Conservation (phyloP, 306 rosid species). For the Prinsepia uniflora region DNA sequence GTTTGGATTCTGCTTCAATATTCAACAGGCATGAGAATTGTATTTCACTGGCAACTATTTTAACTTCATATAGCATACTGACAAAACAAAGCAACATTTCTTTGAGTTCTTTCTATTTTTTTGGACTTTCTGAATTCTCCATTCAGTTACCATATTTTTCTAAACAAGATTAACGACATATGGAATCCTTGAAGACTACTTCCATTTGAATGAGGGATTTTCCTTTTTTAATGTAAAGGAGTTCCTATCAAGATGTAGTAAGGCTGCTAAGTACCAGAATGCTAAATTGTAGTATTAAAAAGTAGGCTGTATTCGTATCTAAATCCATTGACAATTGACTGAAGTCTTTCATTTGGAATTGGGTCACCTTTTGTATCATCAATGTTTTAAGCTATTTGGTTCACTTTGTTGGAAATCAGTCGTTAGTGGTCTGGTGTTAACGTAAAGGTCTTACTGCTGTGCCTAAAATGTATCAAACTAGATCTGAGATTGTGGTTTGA, state of each 20-base stretch:
- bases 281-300: not conserved
- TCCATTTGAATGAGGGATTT: not conserved
- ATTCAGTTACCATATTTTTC: not conserved
- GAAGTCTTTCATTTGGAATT: not conserved
- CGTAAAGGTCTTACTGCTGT: constrained; percentile 1
- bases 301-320: not conserved
- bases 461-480: not conserved
- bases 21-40: not conserved
- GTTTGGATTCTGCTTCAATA: not conserved
- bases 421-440: constrained; percentile 10
- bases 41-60: not conserved
- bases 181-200: not conserved
- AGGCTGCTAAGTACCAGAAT: not conserved
- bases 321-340: not conserved
- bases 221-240: not conserved
- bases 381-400: not conserved
- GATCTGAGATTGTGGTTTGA: constrained; percentile 15
- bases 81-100: not conserved
- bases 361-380: not conserved
- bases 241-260: not conserved
- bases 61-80: not conserved
- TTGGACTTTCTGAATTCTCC: not conserved
- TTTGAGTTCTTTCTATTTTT: not conserved
- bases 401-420: not conserved
- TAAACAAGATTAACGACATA: not conserved